Evolutionary conservation across 305 asterid genomes (phyloP).

Genomic region (Fraxinus xanthoxyloides): DNA sequence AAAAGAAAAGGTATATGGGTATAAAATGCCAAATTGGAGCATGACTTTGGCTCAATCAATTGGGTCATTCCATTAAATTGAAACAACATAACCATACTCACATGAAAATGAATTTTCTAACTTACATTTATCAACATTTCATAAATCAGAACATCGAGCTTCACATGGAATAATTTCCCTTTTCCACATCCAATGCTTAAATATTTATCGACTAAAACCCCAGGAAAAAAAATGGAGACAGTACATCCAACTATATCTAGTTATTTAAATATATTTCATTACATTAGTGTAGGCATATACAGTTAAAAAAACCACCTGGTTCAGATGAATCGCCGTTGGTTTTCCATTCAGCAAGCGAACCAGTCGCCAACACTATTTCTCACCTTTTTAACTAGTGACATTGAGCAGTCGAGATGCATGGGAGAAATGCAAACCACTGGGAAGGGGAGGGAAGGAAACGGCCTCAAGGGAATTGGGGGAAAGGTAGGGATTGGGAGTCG

Average conservation of each 20-base stretch:
- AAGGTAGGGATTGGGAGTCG: too few species aligned
- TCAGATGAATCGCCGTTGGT: not conserved
- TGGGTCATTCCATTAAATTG: not conserved
- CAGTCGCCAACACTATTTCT: too few species aligned
- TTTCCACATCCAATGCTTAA: not conserved
- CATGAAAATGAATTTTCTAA: not conserved
- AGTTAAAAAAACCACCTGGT: not conserved
- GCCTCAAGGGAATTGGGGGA: too few species aligned
- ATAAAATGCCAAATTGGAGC: too few species aligned
- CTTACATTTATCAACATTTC: not conserved
- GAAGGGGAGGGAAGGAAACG: too few species aligned
- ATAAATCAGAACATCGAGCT: not conserved
- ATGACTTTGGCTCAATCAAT: not conserved
- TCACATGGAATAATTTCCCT: not conserved
- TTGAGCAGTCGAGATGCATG: too few species aligned
- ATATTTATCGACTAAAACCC: not conserved
- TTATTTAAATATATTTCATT: not conserved
- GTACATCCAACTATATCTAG: not conserved
- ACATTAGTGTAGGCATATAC: not conserved
- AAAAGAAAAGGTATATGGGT: too few species aligned
- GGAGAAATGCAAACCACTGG: too few species aligned
- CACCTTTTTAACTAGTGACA: too few species aligned
- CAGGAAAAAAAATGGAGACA: not conserved
- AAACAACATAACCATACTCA: not conserved
- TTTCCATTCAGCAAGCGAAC: not conserved